phyloP scores from a whole-genome alignment of 805 yeast genomes.

The Ogataea zsoltii region DNA sequence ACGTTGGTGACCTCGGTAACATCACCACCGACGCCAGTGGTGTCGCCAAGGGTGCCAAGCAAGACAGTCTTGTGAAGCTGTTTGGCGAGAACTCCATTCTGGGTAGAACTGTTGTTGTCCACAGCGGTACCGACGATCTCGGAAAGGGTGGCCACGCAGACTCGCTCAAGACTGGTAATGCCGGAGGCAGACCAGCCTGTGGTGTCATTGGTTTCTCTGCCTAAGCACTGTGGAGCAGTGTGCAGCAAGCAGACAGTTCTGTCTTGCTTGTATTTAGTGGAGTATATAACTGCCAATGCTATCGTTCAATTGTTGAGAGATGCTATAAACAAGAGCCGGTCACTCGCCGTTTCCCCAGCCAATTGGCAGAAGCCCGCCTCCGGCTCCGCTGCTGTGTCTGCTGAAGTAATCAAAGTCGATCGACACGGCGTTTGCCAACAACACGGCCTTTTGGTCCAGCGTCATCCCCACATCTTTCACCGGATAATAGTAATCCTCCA shows the following conservation, averaged over 20 bases:
- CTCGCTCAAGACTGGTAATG: slow-evolving; percentile 93
- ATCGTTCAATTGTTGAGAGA: background rate
- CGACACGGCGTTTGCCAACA: slow-evolving; percentile 85
- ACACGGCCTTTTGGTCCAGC: slow-evolving; percentile 79
- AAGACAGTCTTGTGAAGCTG: slow-evolving; percentile 75
- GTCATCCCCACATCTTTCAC: slow-evolving; percentile 48
- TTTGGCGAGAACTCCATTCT: slow-evolving; percentile 84
- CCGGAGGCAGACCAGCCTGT: slow-evolving; percentile 98
- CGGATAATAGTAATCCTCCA: slow-evolving; percentile 51
- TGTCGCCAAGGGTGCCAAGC: slow-evolving; percentile 85
- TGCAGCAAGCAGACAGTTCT: too few relatives aligned
- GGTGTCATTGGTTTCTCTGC: slow-evolving; percentile 88
- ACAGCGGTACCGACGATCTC: slow-evolving; percentile 88
- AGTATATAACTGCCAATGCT: too few relatives aligned
- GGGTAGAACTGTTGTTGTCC: slow-evolving; percentile 95
- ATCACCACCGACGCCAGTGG: slow-evolving; percentile 84
- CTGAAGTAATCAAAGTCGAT: slow-evolving; percentile 96
- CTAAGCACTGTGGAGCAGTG: slow-evolving; percentile 24
- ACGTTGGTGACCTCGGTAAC: slow-evolving; percentile 97
- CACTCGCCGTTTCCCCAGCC: slow-evolving; percentile 25
- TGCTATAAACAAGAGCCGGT: slow-evolving; percentile 1
- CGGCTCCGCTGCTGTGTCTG: slow-evolving; percentile 72
- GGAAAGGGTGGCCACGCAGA: slow-evolving; percentile 94
- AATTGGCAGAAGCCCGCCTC: slow-evolving; percentile 41
- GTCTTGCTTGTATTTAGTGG: too few relatives aligned